Evolutionary conservation across 2,329 filamentous ascomycete genomes (phyloP).

Genomic region (Penicillium sumatraense): DNA sequence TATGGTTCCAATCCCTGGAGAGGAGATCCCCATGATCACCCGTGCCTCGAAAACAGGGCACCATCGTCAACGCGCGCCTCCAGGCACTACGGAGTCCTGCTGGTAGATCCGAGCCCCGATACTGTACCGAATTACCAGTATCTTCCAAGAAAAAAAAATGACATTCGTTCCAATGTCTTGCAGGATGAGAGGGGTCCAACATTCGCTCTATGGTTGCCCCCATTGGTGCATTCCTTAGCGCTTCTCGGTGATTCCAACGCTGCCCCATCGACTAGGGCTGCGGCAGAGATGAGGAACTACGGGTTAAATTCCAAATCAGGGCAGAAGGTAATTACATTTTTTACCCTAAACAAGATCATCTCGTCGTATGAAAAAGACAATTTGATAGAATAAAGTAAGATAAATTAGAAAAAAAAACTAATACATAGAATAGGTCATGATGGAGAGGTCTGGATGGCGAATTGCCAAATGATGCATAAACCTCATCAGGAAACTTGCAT

Average conservation of each 20-base stretch:
- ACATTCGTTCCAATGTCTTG: constrained; percentile 18
- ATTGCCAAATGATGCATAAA: neutral
- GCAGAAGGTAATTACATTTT: neutral
- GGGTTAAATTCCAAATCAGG: neutral
- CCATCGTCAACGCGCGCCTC: neutral
- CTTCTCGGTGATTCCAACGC: neutral
- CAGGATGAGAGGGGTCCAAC: constrained; percentile 7
- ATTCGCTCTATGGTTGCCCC: neutral
- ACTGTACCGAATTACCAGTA: neutral
- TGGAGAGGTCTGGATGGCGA: neutral
- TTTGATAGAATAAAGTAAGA: no score
- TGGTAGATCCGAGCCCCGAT: no score
- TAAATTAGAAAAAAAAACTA: no score
- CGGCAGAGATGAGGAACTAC: neutral
- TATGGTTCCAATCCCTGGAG: neutral
- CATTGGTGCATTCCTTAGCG: neutral
- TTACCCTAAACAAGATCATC: no score
- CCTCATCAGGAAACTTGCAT: constrained; percentile 16
- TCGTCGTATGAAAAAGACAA: neutral
- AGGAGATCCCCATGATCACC: neutral
- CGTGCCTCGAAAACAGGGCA: neutral
- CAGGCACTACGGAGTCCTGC: neutral
- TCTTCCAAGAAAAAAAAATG: constrained; percentile 1
- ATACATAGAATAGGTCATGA: no score
- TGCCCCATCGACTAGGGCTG: neutral